Conservation (phyloP, 2,329 filamentous ascomycete genomes). For the Aspergillus carbonarius region DNA sequence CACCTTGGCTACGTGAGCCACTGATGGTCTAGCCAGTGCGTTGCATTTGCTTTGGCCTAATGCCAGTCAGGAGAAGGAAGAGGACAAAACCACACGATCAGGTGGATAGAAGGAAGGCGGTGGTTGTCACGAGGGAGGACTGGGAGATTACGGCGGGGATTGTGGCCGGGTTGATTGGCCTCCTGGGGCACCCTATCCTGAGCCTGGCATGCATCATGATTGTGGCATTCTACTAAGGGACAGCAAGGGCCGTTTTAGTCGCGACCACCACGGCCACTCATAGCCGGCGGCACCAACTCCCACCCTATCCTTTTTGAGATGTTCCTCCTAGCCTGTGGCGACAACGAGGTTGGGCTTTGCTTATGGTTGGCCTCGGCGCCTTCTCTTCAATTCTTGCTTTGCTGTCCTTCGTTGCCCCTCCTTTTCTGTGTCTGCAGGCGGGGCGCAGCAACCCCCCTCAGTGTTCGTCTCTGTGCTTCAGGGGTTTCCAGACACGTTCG, state of each 20-base stretch:
- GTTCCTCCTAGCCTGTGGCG: constrained; percentile 10
- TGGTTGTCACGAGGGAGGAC: constrained; percentile 11
- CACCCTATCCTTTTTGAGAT: constrained; percentile 4
- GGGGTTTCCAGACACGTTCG: not conserved
- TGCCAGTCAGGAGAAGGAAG: not conserved
- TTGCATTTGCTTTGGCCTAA: constrained; percentile 4
- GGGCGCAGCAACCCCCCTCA: not conserved
- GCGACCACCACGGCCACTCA: not conserved
- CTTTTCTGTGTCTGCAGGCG: not conserved
- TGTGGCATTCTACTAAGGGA: not conserved
- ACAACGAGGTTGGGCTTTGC: not conserved
- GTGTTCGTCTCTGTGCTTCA: not conserved
- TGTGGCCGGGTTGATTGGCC: constrained; percentile 11
- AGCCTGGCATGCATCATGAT: constrained; percentile 1
- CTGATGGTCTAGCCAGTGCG: not conserved
- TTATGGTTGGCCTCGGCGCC: not conserved
- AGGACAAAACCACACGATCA: not conserved
- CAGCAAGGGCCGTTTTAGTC: not conserved
- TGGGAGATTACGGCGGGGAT: constrained; percentile 16
- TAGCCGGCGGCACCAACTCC: not conserved
- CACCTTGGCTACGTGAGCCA: not conserved
- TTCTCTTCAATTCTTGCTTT: not conserved
- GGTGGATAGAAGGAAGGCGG: not conserved
- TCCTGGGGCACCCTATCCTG: not conserved
- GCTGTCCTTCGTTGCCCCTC: not conserved